These are phyloP conservation scores for Ophiosphaerella korrae DNA, from an alignment of 2,329 filamentous ascomycete genomes.

Conservation along the genomic window DNA sequence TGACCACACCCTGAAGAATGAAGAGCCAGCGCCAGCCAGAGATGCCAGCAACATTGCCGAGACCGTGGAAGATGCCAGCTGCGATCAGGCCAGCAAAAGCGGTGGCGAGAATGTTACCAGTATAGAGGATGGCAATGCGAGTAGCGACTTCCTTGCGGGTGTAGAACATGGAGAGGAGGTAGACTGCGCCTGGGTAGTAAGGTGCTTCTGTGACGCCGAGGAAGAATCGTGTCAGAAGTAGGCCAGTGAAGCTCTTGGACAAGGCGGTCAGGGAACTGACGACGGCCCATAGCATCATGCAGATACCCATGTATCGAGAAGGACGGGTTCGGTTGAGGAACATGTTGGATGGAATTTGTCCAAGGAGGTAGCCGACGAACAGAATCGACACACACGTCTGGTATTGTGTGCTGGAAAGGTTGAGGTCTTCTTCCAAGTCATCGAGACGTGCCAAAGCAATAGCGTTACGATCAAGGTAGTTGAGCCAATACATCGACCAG, in stretches of 20 bases:
- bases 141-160: slow-evolving; percentile 45
- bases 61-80: slow-evolving; percentile 40
- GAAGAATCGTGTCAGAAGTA: slow-evolving; percentile 53
- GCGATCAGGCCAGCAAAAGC: slow-evolving; percentile 52
- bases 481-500: slow-evolving; percentile 30
- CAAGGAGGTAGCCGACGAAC: slow-evolving; percentile 42
- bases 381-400: slow-evolving; percentile 33
- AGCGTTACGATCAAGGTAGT: slow-evolving; percentile 60
- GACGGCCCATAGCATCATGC: slow-evolving; percentile 50
- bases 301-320: slow-evolving; percentile 29
- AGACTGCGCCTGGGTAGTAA: slow-evolving; percentile 44
- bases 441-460: slow-evolving; percentile 67
- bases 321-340: slow-evolving; percentile 41
- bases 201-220: slow-evolving; percentile 51
- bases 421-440: slow-evolving; percentile 63
- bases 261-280: slow-evolving; percentile 52
- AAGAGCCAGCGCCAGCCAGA: slow-evolving; percentile 37
- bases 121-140: slow-evolving; percentile 58
- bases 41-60: slow-evolving; percentile 28
- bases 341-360: slow-evolving; percentile 46
- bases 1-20: slow-evolving; percentile 37
- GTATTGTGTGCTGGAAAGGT: slow-evolving; percentile 29
- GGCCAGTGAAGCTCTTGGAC: slow-evolving; percentile 49
- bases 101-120: slow-evolving; percentile 49
- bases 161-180: slow-evolving; percentile 46